Evolutionary conservation across 805 yeast species (phyloP), one percentile per base, ranked within the genome.

Genomic region (Metschnikowia picachoensis): DNA sequence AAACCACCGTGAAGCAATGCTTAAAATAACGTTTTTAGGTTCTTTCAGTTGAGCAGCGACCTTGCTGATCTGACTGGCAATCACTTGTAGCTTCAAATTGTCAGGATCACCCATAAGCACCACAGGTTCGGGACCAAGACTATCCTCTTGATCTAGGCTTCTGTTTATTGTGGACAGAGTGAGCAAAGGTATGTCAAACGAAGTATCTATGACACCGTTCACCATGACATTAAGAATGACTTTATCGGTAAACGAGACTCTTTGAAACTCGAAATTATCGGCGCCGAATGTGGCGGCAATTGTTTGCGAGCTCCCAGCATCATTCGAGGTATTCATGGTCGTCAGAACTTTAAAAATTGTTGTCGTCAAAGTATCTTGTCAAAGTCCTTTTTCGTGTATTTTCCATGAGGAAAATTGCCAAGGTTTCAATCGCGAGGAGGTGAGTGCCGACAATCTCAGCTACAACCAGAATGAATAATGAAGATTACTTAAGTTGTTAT

Each of bases 21-120:
- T 68, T 17, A 78, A 58, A 8, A 76, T 61, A 27, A 73, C 59
- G 46, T 66, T 69, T 47, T 74, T 72, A 8, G 72, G 69, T 10
- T 62, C 52, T 9, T 49, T 33, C 41, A 63, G 63, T 38, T 47
- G 54, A 17, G 55, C 49, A 2, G 76, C 52, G 34, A 75, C 52
- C 54, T 72, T 70, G 2, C 79, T 81, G 28, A 78, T 62, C 53
- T 78, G 81, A 5, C 74, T 59, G 20, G 77, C 78, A 7, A 78
- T 62, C 12, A 78, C 72, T 37, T 73, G 76, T 29, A 76, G 57
- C 52, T 78, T 77, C 48, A 70, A 54, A 53, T 78, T 76, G 36
- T 63, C 64, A 15, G 74, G 66, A 50, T 76, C 70, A 2, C 83
- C 83, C 15, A 78, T 64, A 20, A 76, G 62, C 13, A 77, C 63